Conservation (phyloP, 805 yeast genomes). For the Yamadazyma kitorensis region DNA sequence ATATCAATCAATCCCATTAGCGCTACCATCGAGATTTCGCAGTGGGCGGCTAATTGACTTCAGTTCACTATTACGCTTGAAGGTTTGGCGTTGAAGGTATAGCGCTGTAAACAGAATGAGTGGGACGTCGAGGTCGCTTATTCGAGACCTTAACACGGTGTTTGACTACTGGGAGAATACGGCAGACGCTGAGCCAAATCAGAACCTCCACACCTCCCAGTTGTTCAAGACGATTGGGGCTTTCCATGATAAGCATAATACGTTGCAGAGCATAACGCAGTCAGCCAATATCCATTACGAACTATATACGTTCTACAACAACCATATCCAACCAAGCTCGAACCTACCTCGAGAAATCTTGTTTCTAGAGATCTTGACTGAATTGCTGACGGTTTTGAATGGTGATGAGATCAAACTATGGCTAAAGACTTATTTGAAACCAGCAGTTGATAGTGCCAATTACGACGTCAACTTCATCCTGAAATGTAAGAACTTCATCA, state of each 20-base stretch:
- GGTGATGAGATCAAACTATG: conserved; percentile 41
- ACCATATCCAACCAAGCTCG: conserved; percentile 24
- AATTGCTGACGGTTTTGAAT: conserved; percentile 29
- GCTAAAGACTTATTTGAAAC: conserved; percentile 46
- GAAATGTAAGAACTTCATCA: conserved; percentile 27
- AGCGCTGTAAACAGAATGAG: too few species aligned
- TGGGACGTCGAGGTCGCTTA: conserved; percentile 26
- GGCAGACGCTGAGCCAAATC: conserved; percentile 3
- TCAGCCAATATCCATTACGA: conserved; percentile 33
- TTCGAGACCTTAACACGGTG: conserved; percentile 22
- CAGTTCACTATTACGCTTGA: too few species aligned
- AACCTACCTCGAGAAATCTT: conserved; percentile 30
- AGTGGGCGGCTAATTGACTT: not conserved
- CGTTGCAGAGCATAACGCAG: conserved; percentile 26
- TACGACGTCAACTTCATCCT: conserved; percentile 36
- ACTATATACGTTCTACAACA: conserved; percentile 31
- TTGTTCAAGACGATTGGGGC: conserved; percentile 15
- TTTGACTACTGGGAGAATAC: conserved; percentile 22
- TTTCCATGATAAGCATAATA: conserved; percentile 31
- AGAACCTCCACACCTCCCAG: conserved; percentile 11
- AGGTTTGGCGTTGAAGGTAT: too few species aligned
- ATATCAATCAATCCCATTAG: conserved; percentile 7
- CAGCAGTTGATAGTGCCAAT: conserved; percentile 62
- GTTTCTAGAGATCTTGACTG: conserved; percentile 38
- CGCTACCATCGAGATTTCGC: not conserved